A percentile compares a stretch with the other conserved stretches of the same genome.
phyloP scores from a whole-genome alignment of 306 rosid species.

The Citrullus mucosospermus region DNA sequence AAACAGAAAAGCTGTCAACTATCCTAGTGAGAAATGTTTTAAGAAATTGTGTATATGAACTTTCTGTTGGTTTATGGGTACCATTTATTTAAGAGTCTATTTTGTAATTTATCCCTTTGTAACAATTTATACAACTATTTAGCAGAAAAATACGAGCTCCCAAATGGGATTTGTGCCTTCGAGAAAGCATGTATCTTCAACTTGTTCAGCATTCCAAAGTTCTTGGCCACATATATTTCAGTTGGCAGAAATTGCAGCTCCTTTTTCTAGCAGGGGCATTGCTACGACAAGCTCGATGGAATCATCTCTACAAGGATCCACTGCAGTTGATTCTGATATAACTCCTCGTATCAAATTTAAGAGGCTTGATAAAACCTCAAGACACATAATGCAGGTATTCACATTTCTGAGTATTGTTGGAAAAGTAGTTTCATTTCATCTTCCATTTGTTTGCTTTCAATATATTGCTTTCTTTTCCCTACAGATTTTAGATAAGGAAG shows the following conservation, averaged over 20 bases:
- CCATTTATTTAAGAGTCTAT: neutral
- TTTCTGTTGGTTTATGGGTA: neutral
- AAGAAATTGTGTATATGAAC: neutral
- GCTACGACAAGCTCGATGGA: slow-evolving; percentile 38
- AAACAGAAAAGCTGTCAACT: neutral
- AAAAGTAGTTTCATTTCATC: neutral
- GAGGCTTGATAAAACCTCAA: slow-evolving; percentile 80
- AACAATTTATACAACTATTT: slow-evolving; percentile 11
- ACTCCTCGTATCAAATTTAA: slow-evolving; percentile 74
- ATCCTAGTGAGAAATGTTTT: neutral
- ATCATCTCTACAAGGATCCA: slow-evolving; percentile 27
- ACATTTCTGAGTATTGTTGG: neutral
- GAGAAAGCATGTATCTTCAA: slow-evolving; percentile 21
- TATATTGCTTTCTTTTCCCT: slow-evolving; percentile 1
- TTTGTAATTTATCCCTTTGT: too few species aligned
- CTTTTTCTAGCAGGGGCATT: slow-evolving; percentile 27
- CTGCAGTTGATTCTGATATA: slow-evolving; percentile 20
- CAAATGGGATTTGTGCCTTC: slow-evolving; percentile 17
- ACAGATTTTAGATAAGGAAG: slow-evolving; percentile 91
- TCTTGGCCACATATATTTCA: slow-evolving; percentile 20
- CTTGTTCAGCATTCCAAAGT: slow-evolving; percentile 14
- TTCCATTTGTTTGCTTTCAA: slow-evolving; percentile 10
- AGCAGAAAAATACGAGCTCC: slow-evolving; percentile 20
- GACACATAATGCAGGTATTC: slow-evolving; percentile 88
- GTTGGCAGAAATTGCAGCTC: slow-evolving; percentile 11